Conservation (phyloP, 805 yeast genomes). For the Zygotorulaspora florentina region DNA sequence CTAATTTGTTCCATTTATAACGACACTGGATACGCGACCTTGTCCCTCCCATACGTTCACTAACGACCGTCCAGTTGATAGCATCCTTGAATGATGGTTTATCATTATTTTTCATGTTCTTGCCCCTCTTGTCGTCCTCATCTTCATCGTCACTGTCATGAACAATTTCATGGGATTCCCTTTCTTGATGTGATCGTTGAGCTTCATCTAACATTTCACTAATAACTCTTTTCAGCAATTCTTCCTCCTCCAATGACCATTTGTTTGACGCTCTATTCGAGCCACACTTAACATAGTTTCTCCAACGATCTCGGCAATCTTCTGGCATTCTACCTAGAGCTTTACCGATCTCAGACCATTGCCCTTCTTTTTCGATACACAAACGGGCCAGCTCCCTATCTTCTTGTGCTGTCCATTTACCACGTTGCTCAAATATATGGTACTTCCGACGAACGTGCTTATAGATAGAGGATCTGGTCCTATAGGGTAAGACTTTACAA, state of each 20-base stretch:
- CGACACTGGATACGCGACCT: conserved; percentile 92
- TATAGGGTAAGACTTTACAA: conserved; percentile 71
- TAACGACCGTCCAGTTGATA: conserved; percentile 88
- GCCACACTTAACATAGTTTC: conserved; percentile 94
- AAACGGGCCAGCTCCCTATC: conserved; percentile 62
- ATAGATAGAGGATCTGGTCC: conserved; percentile 86
- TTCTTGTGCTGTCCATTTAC: conserved; percentile 84
- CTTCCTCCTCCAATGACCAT: conserved; percentile 77
- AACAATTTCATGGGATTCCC: conserved; percentile 12
- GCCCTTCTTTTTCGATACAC: conserved; percentile 66
- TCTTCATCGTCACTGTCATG: conserved; percentile 16
- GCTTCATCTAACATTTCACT: conserved; percentile 42
- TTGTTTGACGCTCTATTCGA: conserved; percentile 65
- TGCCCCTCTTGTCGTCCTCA: conserved; percentile 22
- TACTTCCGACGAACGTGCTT: conserved; percentile 89
- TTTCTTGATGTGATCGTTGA: conserved; percentile 16
- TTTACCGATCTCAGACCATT: conserved; percentile 84
- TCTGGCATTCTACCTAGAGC: conserved; percentile 92
- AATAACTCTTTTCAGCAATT: conserved; percentile 51
- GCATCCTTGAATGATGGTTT: conserved; percentile 36
- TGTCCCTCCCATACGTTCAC: conserved; percentile 84
- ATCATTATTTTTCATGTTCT: conserved; percentile 21
- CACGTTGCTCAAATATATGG: conserved; percentile 82
- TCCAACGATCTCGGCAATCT: conserved; percentile 94
- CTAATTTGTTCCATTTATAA: conserved; percentile 87